These are phyloP conservation scores for Passiflora organensis DNA, from an alignment of 345 rosid genomes.

Conservation along the genomic window DNA sequence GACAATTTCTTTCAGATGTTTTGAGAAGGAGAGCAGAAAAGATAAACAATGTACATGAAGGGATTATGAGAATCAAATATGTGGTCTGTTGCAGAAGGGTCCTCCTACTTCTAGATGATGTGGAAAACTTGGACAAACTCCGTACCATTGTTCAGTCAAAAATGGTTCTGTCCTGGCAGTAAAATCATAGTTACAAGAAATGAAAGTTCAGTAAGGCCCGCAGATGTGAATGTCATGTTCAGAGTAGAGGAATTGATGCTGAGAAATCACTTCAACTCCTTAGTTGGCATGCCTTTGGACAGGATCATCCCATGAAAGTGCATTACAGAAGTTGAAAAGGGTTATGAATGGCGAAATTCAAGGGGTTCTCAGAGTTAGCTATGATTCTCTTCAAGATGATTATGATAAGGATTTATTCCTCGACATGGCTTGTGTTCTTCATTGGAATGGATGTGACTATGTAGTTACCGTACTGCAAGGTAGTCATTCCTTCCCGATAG, in stretches of 20 bases:
- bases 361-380: no score
- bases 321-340: background rate
- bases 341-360: background rate
- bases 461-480: background rate
- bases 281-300: background rate
- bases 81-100: background rate
- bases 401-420: background rate
- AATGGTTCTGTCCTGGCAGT: background rate
- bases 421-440: constrained; percentile 1
- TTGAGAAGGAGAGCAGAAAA: no score
- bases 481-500: background rate
- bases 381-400: no score
- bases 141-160: background rate
- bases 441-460: background rate
- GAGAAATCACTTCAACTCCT: background rate
- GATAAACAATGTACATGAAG: no score
- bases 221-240: background rate
- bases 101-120: constrained; percentile 10
- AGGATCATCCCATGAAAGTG: background rate
- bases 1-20: no score
- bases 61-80: constrained; percentile 5
- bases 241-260: background rate
- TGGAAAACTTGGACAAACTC: constrained; percentile 8
- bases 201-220: background rate
- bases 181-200: constrained; percentile 1